Percentiles rank a stretch among this genome's conserved stretches.
phyloP scores from a whole-genome alignment of 73 alveolate genomes.

The Tetrahymena thermophila region DNA sequence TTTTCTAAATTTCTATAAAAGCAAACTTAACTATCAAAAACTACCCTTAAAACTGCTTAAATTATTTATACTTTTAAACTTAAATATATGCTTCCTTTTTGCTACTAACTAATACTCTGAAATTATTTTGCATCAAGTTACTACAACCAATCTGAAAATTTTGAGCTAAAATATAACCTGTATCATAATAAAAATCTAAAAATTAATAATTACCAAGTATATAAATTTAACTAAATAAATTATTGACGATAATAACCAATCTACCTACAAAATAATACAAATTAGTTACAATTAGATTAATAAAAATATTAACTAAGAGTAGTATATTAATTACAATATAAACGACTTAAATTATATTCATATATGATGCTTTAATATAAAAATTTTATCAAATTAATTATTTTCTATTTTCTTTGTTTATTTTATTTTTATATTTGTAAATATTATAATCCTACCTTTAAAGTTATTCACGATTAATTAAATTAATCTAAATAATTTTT shows the following conservation, averaged over 20 bases:
- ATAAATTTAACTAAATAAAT: too few relatives aligned
- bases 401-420: not conserved
- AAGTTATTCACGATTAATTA: too few relatives aligned
- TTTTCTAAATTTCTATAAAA: too few relatives aligned
- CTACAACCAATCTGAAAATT: not conserved
- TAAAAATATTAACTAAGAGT: not conserved
- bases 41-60: not conserved
- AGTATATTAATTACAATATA: not conserved
- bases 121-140: not conserved
- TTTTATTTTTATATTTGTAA: not conserved
- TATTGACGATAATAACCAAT: not conserved
- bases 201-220: too few relatives aligned
- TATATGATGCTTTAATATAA: not conserved
- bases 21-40: not conserved
- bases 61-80: too few relatives aligned
- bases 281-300: not conserved
- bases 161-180: not conserved
- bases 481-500: too few relatives aligned
- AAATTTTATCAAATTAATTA: not conserved
- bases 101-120: not conserved
- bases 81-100: not conserved
- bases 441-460: not conserved
- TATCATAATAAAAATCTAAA: not conserved
- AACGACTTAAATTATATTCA: not conserved
- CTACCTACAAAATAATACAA: not conserved